Evolutionary conservation across 1,284 basidiomycete genomes (phyloP), one percentile per base, ranked within the genome.

Genomic region (Coniferiporia sulphurascens): DNA sequence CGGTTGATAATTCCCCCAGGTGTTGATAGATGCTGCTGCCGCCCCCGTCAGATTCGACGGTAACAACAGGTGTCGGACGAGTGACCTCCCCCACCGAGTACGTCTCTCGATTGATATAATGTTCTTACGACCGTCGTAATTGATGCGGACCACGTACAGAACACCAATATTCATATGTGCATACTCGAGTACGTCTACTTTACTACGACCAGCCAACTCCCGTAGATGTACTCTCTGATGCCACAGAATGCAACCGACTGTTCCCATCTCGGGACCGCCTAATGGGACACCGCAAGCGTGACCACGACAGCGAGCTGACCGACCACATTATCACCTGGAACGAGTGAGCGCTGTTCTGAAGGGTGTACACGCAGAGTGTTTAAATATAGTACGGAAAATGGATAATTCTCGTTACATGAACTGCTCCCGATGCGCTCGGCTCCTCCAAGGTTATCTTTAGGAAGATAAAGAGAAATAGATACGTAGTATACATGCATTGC

Each of bases 231-330:
- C 27, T 27, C 27, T 27, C 27, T 27, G 27, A 27, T 5, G 27
- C 38, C 58, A 4, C 64, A 87, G 85, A 82, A 52, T 92, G 89
- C 69, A 79, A 81, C 68, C 82, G 87, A 43, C 74, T 92, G 45
- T 90, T 87, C 67, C 88, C 86, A 15, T 82, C 82, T 17, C 79
- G 80, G 45, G 87, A 89, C 17, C 79, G 84, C 5, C 71, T 91
- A 1, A 83, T 87, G 78, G 65, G 73, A 9, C 90, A 92, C 68
- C 80, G 88, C 55, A 87, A 84, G 67, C 81, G 85, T 52, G 88
- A 89, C 66, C 89, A 91, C 69, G 74, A 79, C 59, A 78, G 80
- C 0, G 80, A 83, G 19, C 82, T 85, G 44, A 75, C 78, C 2
- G 70, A 71, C 8, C 71, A 78, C 48, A 82, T 91, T 43, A 79